Evolutionary conservation across 176 grass and related monocot species (phyloP), one percentile per base, ranked within the genome.

Genomic region (Neostapfia colusana): DNA sequence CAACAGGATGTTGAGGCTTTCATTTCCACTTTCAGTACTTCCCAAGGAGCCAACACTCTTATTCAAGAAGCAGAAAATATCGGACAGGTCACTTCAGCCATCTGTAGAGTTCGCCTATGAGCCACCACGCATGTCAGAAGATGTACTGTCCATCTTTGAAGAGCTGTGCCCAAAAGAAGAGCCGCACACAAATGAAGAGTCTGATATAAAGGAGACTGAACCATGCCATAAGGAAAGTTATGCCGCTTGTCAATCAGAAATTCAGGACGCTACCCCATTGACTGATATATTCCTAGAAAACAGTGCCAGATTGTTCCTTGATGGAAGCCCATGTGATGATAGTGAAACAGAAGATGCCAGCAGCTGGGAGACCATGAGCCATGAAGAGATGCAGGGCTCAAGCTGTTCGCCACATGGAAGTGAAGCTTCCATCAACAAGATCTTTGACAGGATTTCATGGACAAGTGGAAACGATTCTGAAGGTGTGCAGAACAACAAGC

Each of bases 341-440:
- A 86, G 88, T 21, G 88, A 88, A 5, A 90, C 21, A 0, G 90
- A 90, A 59, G 87, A 84, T 56, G 77, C 53, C 61, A 97, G 82
- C 70, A 92, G 90, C 81, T 93, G 93, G 93, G 90, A 97, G 65
- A 97, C 93, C 49, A 70, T 84, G 50, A 97, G 83, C 64, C 87
- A 75, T 67, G 83, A 88, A 44, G 90, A 92, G 70, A 55, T 88
- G 63, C 87, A 86, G 58, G 73, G 83, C 45, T 97, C 93, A 7
- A 77, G 76, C 80, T 75, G 63, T 82, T 93, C 90, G 11, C 81
- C 31, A 13, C 82, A 88, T 50, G 85, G 85, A 80, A 97, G 88
- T 1, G 88, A 93, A 70, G 63, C 69, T 64, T 93, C 80, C 38
- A 76, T 90, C 17, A 90, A 93, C 82, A 92, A 58, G 74, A 73